A percentile compares a stretch with the other conserved stretches of the same genome.
Evolutionary conservation across 192 early-diverging fungal species (phyloP).

Genomic region (Backusella luteola): DNA sequence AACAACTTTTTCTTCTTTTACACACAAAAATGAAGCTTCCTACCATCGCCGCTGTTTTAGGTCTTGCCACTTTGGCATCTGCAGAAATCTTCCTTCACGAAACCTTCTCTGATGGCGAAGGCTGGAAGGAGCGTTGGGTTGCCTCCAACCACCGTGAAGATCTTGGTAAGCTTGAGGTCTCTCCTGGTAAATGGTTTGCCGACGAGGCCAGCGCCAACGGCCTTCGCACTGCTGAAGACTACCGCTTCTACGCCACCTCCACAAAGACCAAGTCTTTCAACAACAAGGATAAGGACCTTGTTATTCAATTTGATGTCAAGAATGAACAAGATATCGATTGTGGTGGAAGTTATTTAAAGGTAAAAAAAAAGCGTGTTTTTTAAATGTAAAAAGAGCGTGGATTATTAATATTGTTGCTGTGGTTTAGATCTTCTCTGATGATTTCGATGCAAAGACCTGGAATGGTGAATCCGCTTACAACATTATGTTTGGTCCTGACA

Average conservation of each 20-base stretch:
- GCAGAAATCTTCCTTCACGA: constrained; percentile 87
- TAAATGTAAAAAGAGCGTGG: not conserved
- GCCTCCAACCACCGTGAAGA: constrained; percentile 62
- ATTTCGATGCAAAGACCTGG: constrained; percentile 75
- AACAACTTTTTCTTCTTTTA: constrained; percentile 14
- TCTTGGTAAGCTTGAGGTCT: constrained; percentile 72
- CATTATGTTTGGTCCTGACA: constrained; percentile 91
- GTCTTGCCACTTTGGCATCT: constrained; percentile 32
- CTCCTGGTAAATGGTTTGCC: constrained; percentile 72
- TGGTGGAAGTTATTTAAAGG: constrained; percentile 88
- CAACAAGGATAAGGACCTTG: constrained; percentile 80
- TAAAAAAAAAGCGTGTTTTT: constrained; percentile 14
- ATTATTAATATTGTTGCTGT: not conserved
- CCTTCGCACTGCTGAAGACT: constrained; percentile 79
- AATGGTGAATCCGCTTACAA: constrained; percentile 82
- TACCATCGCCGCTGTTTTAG: constrained; percentile 39
- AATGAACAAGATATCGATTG: constrained; percentile 90
- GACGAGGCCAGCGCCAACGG: constrained; percentile 67
- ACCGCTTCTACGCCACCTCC: constrained; percentile 83
- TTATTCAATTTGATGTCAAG: constrained; percentile 91
- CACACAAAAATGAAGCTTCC: constrained; percentile 37
- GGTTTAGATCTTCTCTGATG: constrained; percentile 70
- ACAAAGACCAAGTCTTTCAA: constrained; percentile 72
- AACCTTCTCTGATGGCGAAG: constrained; percentile 65
- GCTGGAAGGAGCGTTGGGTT: constrained; percentile 72